Evolutionary conservation across 164 flowering plant genomes (phyloP).

Genomic region (Tetracentron sinense): DNA sequence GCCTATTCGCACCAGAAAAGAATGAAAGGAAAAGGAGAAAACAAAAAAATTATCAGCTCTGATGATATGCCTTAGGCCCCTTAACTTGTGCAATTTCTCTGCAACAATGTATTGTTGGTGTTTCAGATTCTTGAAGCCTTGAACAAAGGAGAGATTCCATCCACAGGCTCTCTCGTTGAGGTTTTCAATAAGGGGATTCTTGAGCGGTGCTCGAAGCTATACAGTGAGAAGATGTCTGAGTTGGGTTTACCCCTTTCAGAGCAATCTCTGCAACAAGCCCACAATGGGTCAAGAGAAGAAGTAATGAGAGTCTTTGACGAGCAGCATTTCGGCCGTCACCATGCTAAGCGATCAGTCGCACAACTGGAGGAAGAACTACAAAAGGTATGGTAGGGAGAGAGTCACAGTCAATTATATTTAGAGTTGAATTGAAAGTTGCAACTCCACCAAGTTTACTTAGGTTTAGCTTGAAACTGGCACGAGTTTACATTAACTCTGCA

Average conservation of each 20-base stretch:
- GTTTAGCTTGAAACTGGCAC: neutral
- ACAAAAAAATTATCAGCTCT: neutral
- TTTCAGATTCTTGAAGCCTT: conserved; percentile 93
- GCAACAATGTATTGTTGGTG: conserved; percentile 1
- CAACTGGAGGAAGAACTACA: conserved; percentile 67
- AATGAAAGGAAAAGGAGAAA: neutral
- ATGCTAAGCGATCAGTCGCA: conserved; percentile 72
- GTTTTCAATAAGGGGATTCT: conserved; percentile 89
- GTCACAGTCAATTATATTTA: neutral
- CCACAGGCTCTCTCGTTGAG: conserved; percentile 97
- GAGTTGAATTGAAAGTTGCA: neutral
- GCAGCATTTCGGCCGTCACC: conserved; percentile 93
- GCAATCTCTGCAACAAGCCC: conserved; percentile 49
- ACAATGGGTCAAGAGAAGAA: conserved; percentile 45
- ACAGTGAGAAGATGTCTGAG: conserved; percentile 54
- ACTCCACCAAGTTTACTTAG: neutral
- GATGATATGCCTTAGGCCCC: neutral
- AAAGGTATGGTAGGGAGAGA: conserved; percentile 40
- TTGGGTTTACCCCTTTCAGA: conserved; percentile 65
- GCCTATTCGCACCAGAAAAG: neutral
- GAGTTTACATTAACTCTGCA: neutral
- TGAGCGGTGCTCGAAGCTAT: conserved; percentile 82
- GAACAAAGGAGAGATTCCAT: conserved; percentile 98
- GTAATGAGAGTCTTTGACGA: conserved; percentile 70
- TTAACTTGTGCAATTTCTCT: neutral